These are phyloP conservation scores for Phaffomyces opuntiae DNA, from an alignment of 805 yeast species.

Conservation along the genomic window DNA sequence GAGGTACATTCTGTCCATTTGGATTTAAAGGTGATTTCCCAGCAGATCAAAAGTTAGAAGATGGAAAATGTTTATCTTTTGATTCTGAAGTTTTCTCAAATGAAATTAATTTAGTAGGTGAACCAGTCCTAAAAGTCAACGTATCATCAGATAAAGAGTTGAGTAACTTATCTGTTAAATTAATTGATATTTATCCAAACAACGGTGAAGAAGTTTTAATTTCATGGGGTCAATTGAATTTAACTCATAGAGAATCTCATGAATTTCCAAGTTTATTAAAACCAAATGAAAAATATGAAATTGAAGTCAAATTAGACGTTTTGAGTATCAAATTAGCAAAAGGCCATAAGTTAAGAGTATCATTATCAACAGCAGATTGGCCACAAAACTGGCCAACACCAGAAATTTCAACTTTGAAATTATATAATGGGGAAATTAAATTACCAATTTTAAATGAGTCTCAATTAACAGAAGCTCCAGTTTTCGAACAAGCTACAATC, in stretches of 20 bases:
- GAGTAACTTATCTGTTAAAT: conserved; percentile 34
- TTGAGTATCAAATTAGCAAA: conserved; percentile 29
- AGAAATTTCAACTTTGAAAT: conserved; percentile 31
- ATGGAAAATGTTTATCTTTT: conserved; percentile 31
- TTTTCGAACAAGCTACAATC: conserved; percentile 26
- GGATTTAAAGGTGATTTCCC: conserved; percentile 42
- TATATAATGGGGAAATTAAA: conserved; percentile 25
- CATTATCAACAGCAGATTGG: conserved; percentile 41
- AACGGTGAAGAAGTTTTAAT: conserved; percentile 26
- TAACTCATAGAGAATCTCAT: conserved; percentile 34
- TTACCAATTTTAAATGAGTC: conserved; percentile 25
- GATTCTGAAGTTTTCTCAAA: conserved; percentile 25
- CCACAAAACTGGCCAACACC: conserved; percentile 42
- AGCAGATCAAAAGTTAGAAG: conserved; percentile 36
- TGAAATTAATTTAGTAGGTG: conserved; percentile 29
- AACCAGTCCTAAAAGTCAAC: conserved; percentile 27
- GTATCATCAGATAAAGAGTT: conserved; percentile 30
- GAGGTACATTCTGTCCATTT: conserved; percentile 42
- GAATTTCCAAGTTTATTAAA: conserved; percentile 33
- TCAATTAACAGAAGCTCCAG: conserved; percentile 15
- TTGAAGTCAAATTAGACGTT: conserved; percentile 32
- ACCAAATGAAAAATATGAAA: conserved; percentile 27
- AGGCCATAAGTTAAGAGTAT: conserved; percentile 34
- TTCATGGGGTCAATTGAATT: conserved; percentile 41
- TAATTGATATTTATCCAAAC: conserved; percentile 34